phyloP scores from a whole-genome alignment of 768 basidiomycete genomes.

The Paxillus rubicundulus region DNA sequence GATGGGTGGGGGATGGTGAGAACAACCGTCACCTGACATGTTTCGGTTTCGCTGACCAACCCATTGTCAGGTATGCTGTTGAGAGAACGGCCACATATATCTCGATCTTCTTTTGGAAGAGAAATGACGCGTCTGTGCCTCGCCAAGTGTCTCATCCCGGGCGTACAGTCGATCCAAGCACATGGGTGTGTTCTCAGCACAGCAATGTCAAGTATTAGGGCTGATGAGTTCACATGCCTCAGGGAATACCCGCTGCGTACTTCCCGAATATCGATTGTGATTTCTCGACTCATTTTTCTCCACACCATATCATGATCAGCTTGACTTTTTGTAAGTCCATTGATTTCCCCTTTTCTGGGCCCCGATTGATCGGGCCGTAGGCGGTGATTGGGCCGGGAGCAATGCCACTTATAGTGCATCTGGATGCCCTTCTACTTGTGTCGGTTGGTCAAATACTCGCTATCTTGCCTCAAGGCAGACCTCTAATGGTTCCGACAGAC shows the following conservation, averaged over 20 bases:
- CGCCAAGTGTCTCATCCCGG: slow-evolving; percentile 27
- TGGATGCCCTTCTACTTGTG: slow-evolving; percentile 16
- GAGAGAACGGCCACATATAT: slow-evolving; percentile 31
- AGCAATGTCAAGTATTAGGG: slow-evolving; percentile 17
- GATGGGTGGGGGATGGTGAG: slow-evolving; percentile 33
- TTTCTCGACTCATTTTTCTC: slow-evolving; percentile 47
- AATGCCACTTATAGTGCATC: slow-evolving; percentile 6
- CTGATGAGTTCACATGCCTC: slow-evolving; percentile 13
- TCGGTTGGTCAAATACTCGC: slow-evolving; percentile 2
- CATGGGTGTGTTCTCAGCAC: slow-evolving; percentile 18
- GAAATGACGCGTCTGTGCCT: slow-evolving; percentile 31
- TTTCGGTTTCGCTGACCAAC: not conserved
- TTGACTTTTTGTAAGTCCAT: slow-evolving; percentile 9
- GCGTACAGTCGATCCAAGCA: slow-evolving; percentile 10
- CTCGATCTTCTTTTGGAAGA: slow-evolving; percentile 38
- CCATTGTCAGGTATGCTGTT: slow-evolving; percentile 31
- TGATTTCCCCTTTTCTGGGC: slow-evolving; percentile 11
- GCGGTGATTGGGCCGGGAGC: slow-evolving; percentile 17
- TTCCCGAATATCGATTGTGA: slow-evolving; percentile 62
- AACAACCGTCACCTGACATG: not conserved
- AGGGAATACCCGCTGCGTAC: slow-evolving; percentile 57
- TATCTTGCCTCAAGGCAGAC: not conserved
- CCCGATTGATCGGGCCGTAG: not conserved
- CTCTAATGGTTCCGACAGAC: slow-evolving; percentile 1
- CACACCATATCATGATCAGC: slow-evolving; percentile 63